phyloP scores from a whole-genome alignment of 768 basidiomycete species.

The Baorangia bicolor region DNA sequence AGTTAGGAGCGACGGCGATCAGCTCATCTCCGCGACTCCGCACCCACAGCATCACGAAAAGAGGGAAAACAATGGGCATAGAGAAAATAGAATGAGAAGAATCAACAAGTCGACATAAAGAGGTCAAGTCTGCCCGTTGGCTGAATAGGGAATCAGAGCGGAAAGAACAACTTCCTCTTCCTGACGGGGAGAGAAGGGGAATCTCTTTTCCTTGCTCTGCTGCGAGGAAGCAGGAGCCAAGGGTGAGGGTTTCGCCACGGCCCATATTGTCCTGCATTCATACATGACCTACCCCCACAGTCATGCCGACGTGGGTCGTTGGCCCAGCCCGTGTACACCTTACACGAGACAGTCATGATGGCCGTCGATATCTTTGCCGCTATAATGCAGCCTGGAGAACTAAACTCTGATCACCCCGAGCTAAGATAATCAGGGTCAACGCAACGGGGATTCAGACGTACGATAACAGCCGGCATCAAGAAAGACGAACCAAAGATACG shows the following conservation, averaged over 20 bases:
- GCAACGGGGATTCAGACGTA: slow-evolving; percentile 5
- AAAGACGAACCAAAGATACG: neutral
- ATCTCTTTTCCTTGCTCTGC: slow-evolving; percentile 1
- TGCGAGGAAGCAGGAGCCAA: slow-evolving; percentile 5
- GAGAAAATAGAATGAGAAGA: slow-evolving; percentile 1
- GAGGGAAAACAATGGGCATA: slow-evolving; percentile 1
- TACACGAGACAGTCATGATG: neutral
- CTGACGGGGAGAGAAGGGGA: slow-evolving; percentile 2
- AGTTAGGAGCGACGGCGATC: slow-evolving; percentile 29
- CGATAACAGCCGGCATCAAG: neutral
- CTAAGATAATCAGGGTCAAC: slow-evolving; percentile 18
- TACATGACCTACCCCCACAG: slow-evolving; percentile 1
- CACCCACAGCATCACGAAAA: slow-evolving; percentile 18
- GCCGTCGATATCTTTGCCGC: slow-evolving; percentile 17
- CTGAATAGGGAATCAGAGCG: slow-evolving; percentile 9
- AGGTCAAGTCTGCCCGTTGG: neutral
- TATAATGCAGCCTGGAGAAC: slow-evolving; percentile 7
- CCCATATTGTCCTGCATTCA: neutral
- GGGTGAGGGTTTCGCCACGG: neutral
- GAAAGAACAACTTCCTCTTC: slow-evolving; percentile 9
- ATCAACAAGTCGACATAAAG: neutral
- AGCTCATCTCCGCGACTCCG: slow-evolving; percentile 26
- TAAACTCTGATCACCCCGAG: slow-evolving; percentile 5
- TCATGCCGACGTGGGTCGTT: slow-evolving; percentile 16
- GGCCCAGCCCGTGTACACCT: slow-evolving; percentile 4